Conservation (phyloP, 169 alveolate genomes). For the Cryptosporidium viatorum region DNA sequence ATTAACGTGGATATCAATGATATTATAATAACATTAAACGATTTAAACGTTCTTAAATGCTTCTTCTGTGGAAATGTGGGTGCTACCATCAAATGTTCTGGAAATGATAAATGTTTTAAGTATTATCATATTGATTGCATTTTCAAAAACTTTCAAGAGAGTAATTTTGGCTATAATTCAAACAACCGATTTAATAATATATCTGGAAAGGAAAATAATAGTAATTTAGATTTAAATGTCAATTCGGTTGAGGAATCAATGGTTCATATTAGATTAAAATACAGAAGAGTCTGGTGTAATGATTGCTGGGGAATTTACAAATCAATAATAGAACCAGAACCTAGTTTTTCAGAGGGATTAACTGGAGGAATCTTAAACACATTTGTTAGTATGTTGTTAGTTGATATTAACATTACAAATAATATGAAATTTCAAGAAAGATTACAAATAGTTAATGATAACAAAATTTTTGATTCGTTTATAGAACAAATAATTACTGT, state of each 20-base stretch:
- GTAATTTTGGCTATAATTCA: not conserved
- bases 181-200: not conserved
- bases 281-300: constrained; percentile 69
- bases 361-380: constrained; percentile 39
- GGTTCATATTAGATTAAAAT: constrained; percentile 43
- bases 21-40: constrained; percentile 38
- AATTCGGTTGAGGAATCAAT: not conserved
- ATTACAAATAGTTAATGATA: not conserved
- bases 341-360: constrained; percentile 54
- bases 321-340: constrained; percentile 31
- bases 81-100: constrained; percentile 71
- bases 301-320: constrained; percentile 45
- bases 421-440: not conserved
- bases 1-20: constrained; percentile 26
- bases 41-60: constrained; percentile 26
- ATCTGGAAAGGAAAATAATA: not conserved
- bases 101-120: constrained; percentile 57
- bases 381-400: constrained; percentile 15
- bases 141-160: not conserved
- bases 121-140: constrained; percentile 49
- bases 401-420: constrained; percentile 13
- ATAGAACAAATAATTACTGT: not conserved
- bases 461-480: not conserved
- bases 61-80: constrained; percentile 15
- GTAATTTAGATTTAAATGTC: not conserved